Evolutionary conservation across 257 asterid species (phyloP), one percentile per base, ranked within the genome.

Genomic region (Fraxinus quadrangulata): DNA sequence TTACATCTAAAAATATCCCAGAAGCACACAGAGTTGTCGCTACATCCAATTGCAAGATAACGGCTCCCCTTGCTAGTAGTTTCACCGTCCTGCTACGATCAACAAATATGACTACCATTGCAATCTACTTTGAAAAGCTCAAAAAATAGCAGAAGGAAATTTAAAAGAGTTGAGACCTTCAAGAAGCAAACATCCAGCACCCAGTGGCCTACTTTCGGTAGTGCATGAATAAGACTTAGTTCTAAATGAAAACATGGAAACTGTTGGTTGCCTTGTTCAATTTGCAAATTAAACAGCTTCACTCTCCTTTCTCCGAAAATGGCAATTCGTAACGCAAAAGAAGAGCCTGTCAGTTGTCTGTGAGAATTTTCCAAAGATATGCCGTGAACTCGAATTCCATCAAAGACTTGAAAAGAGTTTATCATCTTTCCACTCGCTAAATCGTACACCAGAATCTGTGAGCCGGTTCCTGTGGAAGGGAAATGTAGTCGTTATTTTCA

Each of bases 301-400:
- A 95, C 96, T 85, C 96, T 93, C 87, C 89, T 95, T 85, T 95
- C 99, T 16, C 99, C 99, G 75, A 80, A 93, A 51, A 91, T 83
- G 67, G 90, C 90, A 83, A 93, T 75, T 16, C 61, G 90, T 24
- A 84, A 88, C 47, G 80, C 47, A 79, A 74, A 49, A 72, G 70
- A 67, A 42, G 87, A 5, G 28, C 47, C 83, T 21, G 77, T 37
- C 51, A 71, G 74, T 49, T 67, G 83, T 71, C 79, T 34, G 83
- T 78, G 81, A 73, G 61, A 81, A 70, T 79, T 47, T 72, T 81
- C 81, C 86, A 88, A 78, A 34, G 93, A 70, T 71, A 93, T 86
- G 14, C 99, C 99, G 83, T 93, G 99, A 75, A 95, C 98, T 30
- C 99, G 98, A 80, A 89, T 87, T 70, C 99, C 99, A 19, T 95